Evolutionary conservation across 2,329 filamentous ascomycete genomes (phyloP), one percentile per base, ranked within the genome.

Genomic region (Periconia sp.): DNA sequence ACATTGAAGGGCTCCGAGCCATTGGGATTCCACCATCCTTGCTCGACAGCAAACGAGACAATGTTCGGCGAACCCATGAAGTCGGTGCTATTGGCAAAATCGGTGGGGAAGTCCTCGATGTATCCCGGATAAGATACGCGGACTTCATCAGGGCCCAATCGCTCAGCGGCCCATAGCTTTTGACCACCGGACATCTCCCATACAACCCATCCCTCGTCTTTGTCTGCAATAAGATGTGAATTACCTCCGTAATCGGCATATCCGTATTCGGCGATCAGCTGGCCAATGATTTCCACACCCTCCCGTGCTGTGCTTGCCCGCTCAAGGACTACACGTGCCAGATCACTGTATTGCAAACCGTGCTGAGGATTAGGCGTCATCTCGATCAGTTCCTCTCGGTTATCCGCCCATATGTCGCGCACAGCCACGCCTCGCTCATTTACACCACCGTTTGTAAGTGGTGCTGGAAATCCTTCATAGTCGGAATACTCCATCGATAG

Each of bases 231-330:
- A 3, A 75, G 63, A 43, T 74, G 72, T 13, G 69, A 68, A 49
- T 74, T 74, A 1, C 72, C 72, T 3, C 72, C 72, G 36, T 74
- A 75, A 13, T 70, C 68, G 4, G 71, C 67, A 43, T 74, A 71
- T 6, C 71, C 71, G 32, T 74, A 67, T 41, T 70, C 56, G 6
- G 62, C 59, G 13, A 74, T 68, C 45, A 74, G 46, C 6, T 65
- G 54, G 1, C 71, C 71, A 17, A 74, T 73, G 19, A 74, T 65
- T 43, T 74, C 68, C 0, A 73, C 72, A n/a, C 72, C 72, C 38
- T 74, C 64, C 3, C 69, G 59, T 1, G 73, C 72, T 5, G 64
- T 72, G 16, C 56, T 60, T 0, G 72, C 71, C n/a, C 71, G 61
- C 43, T 74, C 69, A 54, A 74, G 52, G 3, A 74, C 69, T 2